Conservation (phyloP, 1,139 yeast species). For the Hyphopichia burtonii region DNA sequence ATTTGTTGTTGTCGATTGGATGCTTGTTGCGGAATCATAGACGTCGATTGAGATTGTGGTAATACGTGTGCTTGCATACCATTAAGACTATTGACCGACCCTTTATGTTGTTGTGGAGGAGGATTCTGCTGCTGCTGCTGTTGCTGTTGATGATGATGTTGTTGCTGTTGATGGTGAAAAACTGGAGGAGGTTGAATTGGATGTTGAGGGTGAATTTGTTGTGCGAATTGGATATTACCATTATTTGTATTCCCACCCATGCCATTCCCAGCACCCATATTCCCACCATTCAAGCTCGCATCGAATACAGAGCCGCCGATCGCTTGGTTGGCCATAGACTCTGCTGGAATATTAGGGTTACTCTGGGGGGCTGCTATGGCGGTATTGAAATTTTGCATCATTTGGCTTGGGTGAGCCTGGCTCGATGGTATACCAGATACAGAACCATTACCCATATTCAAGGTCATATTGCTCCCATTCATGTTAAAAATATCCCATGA, state of each 20-base stretch:
- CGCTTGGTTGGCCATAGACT: not conserved
- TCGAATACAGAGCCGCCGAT: not conserved
- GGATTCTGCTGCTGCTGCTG: not conserved
- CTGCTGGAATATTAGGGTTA: not conserved
- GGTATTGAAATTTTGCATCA: no score
- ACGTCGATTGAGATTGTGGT: slow-evolving; percentile 4
- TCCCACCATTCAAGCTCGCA: not conserved
- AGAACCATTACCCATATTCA: not conserved
- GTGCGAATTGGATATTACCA: not conserved
- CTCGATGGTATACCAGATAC: not conserved
- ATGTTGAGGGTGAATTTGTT: not conserved
- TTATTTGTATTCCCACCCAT: not conserved
- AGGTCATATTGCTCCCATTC: not conserved
- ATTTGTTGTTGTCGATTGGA: slow-evolving; percentile 1
- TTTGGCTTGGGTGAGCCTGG: not conserved
- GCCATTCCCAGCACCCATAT: not conserved
- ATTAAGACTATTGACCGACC: not conserved
- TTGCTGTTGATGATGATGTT: not conserved
- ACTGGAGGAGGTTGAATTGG: not conserved
- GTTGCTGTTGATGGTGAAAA: not conserved
- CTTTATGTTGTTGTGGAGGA: not conserved
- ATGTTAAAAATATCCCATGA: not conserved
- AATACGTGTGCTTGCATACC: not conserved
- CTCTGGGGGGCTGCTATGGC: no score
- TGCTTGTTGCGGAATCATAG: not conserved